Conservation (phyloP, 169 alveolate species). For the Plasmodium sp. region DNA sequence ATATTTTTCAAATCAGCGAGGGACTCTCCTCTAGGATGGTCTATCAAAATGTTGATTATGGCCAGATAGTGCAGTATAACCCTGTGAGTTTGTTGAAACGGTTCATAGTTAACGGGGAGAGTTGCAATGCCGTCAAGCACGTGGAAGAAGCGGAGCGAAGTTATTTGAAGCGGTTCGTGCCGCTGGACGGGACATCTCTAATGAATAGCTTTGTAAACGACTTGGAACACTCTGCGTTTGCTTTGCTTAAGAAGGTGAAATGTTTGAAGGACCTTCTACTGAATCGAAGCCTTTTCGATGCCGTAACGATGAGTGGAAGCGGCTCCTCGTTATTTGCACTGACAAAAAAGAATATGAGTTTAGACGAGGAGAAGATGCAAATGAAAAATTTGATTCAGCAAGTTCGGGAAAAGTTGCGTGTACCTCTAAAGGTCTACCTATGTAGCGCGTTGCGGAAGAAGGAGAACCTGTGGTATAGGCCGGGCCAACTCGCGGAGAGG, state of each 20-base stretch:
- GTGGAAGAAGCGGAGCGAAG: slow-evolving; percentile 17
- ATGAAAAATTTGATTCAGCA: slow-evolving; percentile 31
- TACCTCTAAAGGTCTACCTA: slow-evolving; percentile 24
- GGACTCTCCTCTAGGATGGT: slow-evolving; percentile 48
- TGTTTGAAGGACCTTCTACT: slow-evolving; percentile 15
- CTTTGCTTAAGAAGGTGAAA: slow-evolving; percentile 17
- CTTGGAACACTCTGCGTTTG: slow-evolving; percentile 51
- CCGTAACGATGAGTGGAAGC: slow-evolving; percentile 72
- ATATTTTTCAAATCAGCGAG: slow-evolving; percentile 37
- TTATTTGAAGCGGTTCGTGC: slow-evolving; percentile 11
- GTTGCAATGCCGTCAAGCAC: not conserved
- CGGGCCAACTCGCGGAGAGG: slow-evolving; percentile 21
- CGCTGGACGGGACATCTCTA: not conserved
- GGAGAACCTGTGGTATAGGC: slow-evolving; percentile 23
- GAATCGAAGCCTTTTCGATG: slow-evolving; percentile 32
- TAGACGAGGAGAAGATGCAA: not conserved
- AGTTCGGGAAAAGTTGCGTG: slow-evolving; percentile 3
- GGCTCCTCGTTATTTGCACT: slow-evolving; percentile 59
- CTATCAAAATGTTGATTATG: slow-evolving; percentile 52
- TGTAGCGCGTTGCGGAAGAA: slow-evolving; percentile 18
- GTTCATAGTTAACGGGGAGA: not conserved
- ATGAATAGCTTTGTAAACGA: slow-evolving; percentile 40
- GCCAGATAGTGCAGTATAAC: slow-evolving; percentile 41
- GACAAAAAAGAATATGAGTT: slow-evolving; percentile 29
- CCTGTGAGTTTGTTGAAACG: slow-evolving; percentile 32